phyloP scores from a whole-genome alignment of 306 rosid genomes.

The Benincasa hispida region DNA sequence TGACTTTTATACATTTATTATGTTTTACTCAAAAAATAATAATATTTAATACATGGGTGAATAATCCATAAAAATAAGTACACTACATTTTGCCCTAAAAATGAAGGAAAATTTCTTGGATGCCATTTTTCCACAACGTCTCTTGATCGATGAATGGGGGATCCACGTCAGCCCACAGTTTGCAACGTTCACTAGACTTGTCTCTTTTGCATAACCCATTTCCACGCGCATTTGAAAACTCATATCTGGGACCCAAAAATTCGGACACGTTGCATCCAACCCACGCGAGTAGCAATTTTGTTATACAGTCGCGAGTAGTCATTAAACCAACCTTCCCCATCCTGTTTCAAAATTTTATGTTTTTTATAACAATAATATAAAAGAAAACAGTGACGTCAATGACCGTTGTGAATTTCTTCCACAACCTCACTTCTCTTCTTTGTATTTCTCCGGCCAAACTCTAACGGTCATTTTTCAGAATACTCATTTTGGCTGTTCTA shows the following conservation, averaged over 20 bases:
- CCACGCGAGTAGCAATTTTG: background rate
- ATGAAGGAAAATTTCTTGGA: background rate
- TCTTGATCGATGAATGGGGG: background rate
- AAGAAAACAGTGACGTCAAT: background rate
- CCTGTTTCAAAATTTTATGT: background rate
- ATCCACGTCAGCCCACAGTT: background rate
- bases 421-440: background rate
- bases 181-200: background rate
- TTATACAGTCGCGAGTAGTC: background rate
- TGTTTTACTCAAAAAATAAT: too few species aligned
- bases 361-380: background rate
- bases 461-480: conserved; percentile 7
- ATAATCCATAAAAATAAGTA: background rate
- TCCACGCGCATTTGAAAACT: background rate
- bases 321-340: background rate
- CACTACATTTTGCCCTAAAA: background rate
- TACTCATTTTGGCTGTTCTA: too few species aligned
- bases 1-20: too few species aligned
- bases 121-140: background rate
- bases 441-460: conserved; percentile 12
- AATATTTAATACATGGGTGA: too few species aligned
- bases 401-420: background rate
- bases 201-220: background rate
- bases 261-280: background rate
- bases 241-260: background rate